Base-by-base conservation (phyloP, 2,329 filamentous ascomycete genomes). In the Neophaeococcomyces aloes region DNA sequence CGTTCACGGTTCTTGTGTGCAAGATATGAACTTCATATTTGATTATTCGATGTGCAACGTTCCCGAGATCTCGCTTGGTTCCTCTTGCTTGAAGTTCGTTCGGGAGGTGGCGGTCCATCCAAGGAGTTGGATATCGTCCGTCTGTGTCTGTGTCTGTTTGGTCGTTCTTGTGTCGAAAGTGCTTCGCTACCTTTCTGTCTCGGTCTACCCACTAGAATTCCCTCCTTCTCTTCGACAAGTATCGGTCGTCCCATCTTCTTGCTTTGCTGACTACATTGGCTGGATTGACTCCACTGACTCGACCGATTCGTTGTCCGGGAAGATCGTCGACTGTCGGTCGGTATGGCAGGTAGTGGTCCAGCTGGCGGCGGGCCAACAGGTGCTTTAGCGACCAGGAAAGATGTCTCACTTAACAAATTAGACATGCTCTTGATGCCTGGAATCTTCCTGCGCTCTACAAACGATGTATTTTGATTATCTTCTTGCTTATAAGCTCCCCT, bases 311-410 rank as follows among this genome's bases (percentile, higher is more conserved):
- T 27, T 27, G 13, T 14, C 36, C 14, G 14, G 15, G 37, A 17
- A 7, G 17, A 40, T n/a, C 19, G 18, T 18, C 17, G 38, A 23
- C 19, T 29, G 2, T 14, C 19, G 7, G 19, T 3, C 21, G 41
- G 41, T 18, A 43, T 23, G 4, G 25, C 32, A n/a, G 41, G 41
- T 11, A 43, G 33, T 25, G 41, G 41, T 29, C 21, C 17, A 7
- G n/a, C 15, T 4, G 41, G 41, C 10, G 41, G 41, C 8, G 41
- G 41, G 11, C 41, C 41, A 13, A 33, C 31, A 5, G 41, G 41
- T 29, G 31, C 41, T 30, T 23, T 36, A 10, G 38, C n/a, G 15
- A 33, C 29, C 18, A 11, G 6, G 5, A 15, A n/a, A 4, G 38
- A 19, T 3, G 29, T 6, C 7, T 30, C 29, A 21, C 5, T 42